phyloP scores from a whole-genome alignment of 768 basidiomycete genomes.

The Mycena olivaceomarginata region DNA sequence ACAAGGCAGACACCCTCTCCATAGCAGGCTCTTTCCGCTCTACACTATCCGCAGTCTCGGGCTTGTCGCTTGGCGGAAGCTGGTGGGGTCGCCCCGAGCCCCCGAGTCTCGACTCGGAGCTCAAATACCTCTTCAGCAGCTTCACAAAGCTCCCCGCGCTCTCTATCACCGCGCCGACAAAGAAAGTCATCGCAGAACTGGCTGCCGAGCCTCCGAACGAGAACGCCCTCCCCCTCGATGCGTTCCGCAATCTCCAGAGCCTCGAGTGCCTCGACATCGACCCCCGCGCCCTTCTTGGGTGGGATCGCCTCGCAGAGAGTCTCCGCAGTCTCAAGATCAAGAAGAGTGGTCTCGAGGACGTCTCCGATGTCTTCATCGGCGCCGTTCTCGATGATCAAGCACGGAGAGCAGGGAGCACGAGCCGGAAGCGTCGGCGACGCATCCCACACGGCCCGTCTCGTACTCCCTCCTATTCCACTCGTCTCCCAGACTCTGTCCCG shows the following conservation, averaged over 20 bases:
- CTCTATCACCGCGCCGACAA: slow-evolving; percentile 77
- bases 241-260: slow-evolving; percentile 89
- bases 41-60: slow-evolving; percentile 85
- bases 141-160: slow-evolving; percentile 94
- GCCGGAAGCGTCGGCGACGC: slow-evolving; percentile 66
- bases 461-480: slow-evolving; percentile 67
- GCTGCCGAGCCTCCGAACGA: slow-evolving; percentile 80
- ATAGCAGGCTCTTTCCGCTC: slow-evolving; percentile 82
- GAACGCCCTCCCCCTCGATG: slow-evolving; percentile 87
- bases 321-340: slow-evolving; percentile 85
- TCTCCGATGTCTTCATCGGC: slow-evolving; percentile 84
- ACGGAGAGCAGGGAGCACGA: slow-evolving; percentile 73
- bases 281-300: slow-evolving; percentile 87
- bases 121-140: slow-evolving; percentile 91
- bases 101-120: slow-evolving; percentile 79
- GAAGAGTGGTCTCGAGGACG: slow-evolving; percentile 88
- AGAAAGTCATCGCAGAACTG: slow-evolving; percentile 81
- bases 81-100: slow-evolving; percentile 84
- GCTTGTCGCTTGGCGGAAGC: slow-evolving; percentile 80
- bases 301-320: slow-evolving; percentile 85
- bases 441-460: slow-evolving; percentile 62
- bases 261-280: slow-evolving; percentile 89
- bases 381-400: slow-evolving; percentile 88
- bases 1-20: slow-evolving; percentile 86
- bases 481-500: slow-evolving; percentile 74